A percentile compares a stretch with the other conserved stretches of the same genome.
phyloP scores from a whole-genome alignment of 139 green algal genomes.

The Micractinium conductrix region DNA sequence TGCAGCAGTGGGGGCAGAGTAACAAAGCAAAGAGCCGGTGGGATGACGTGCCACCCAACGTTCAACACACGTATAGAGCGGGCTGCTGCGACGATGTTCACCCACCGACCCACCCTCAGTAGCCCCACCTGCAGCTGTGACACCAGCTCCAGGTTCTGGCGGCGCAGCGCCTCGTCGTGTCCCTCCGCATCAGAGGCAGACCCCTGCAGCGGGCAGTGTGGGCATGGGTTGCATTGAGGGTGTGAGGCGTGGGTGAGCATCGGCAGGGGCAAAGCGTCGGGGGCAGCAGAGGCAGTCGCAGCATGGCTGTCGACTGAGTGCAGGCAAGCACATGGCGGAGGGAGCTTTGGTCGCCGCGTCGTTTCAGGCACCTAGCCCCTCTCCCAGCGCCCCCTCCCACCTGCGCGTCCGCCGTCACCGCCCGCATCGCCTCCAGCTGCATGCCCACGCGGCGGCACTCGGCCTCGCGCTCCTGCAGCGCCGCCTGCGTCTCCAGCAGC shows the following conservation, averaged over 20 bases:
- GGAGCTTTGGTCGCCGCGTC: no score
- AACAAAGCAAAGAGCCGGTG: no score
- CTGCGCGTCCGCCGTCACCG: background rate
- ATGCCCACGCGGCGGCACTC: slow-evolving; percentile 10
- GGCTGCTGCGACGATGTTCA: no score
- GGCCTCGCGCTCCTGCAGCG: slow-evolving; percentile 28
- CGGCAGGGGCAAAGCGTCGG: no score
- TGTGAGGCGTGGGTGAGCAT: background rate
- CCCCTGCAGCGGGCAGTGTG: background rate
- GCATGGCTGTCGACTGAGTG: background rate
- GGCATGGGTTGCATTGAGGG: background rate
- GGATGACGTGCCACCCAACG: no score
- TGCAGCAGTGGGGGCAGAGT: no score
- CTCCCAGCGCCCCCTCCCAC: background rate
- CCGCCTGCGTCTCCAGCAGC: slow-evolving; percentile 31
- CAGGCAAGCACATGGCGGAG: background rate
- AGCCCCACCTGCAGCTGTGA: slow-evolving; percentile 25
- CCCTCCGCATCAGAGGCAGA: background rate
- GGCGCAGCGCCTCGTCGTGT: background rate
- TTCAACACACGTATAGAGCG: no score
- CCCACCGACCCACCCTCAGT: no score
- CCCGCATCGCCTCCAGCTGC: slow-evolving; percentile 13
- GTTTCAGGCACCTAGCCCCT: no score
- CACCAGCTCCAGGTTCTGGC: slow-evolving; percentile 35
- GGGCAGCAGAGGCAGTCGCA: background rate